These are phyloP conservation scores for Platanthera zijinensis DNA, from an alignment of 106 monocot genomes.

Conservation along the genomic window DNA sequence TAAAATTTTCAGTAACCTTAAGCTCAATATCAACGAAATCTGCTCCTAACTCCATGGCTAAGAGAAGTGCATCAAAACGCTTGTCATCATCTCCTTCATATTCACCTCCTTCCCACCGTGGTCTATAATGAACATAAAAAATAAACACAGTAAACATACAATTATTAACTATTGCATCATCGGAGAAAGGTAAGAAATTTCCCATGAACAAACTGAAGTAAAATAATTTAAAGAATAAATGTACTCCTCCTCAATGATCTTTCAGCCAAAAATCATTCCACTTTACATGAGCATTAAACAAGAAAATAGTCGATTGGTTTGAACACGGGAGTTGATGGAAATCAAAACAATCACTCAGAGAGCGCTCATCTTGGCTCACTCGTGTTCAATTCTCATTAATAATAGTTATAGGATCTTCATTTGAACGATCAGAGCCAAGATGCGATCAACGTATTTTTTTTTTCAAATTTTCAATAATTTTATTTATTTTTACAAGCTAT, in stretches of 20 bases:
- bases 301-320: neutral
- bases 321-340: neutral
- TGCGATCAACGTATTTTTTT: too few species aligned
- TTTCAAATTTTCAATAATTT: too few species aligned
- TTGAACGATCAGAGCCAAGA: too few species aligned
- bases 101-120: constrained; percentile 92
- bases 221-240: neutral
- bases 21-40: constrained; percentile 93
- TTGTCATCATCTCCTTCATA: constrained; percentile 72
- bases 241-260: neutral
- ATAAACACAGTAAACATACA: neutral
- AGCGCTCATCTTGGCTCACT: too few species aligned
- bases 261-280: neutral
- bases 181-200: neutral
- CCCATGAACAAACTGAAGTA: neutral
- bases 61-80: constrained; percentile 55
- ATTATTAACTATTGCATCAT: neutral
- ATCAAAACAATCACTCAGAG: neutral
- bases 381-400: too few species aligned
- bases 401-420: too few species aligned
- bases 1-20: constrained; percentile 37
- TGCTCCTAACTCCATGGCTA: constrained; percentile 83
- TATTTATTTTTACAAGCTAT: too few species aligned
- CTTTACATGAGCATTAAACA: neutral
- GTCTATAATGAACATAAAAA: constrained; percentile 39